These are phyloP conservation scores for Papiliotrema laurentii DNA, from an alignment of 1,284 basidiomycete species.

Conservation along the genomic window DNA sequence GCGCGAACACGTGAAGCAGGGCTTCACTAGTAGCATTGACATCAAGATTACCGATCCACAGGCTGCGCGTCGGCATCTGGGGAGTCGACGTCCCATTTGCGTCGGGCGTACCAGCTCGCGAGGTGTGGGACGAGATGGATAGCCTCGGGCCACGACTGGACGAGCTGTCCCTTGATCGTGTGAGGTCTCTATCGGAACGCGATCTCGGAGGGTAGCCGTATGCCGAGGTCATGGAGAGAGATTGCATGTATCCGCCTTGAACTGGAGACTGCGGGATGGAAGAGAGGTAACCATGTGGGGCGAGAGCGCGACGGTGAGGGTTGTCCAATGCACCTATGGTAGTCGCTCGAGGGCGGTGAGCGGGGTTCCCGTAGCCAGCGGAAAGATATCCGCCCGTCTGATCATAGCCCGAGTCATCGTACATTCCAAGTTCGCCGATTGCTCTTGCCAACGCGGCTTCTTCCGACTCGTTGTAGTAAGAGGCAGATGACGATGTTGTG, in stretches of 20 bases:
- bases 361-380: slow-evolving; percentile 16
- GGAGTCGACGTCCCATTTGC: slow-evolving; percentile 38
- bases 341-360: slow-evolving; percentile 74
- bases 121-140: slow-evolving; percentile 38
- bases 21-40: slow-evolving; percentile 89
- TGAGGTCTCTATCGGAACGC: slow-evolving; percentile 29
- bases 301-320: slow-evolving; percentile 19
- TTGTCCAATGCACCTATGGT: slow-evolving; percentile 89
- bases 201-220: slow-evolving; percentile 33
- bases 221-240: slow-evolving; percentile 4
- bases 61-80: slow-evolving; percentile 86
- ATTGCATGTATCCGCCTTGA: slow-evolving; percentile 14
- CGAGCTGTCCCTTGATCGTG: slow-evolving; percentile 30
- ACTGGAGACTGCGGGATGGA: slow-evolving; percentile 43
- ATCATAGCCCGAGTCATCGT: slow-evolving; percentile 21
- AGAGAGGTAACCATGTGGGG: slow-evolving; percentile 55
- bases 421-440: slow-evolving; percentile 37
- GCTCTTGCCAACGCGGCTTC: slow-evolving; percentile 42
- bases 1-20: slow-evolving; percentile 88
- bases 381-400: slow-evolving; percentile 7
- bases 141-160: slow-evolving; percentile 27
- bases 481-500: slow-evolving; percentile 62
- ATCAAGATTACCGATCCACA: slow-evolving; percentile 98
- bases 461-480: slow-evolving; percentile 62
- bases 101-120: slow-evolving; percentile 41